Evolutionary conservation across 768 basidiomycete species (phyloP).

Genomic region (Cyathus striatus): DNA sequence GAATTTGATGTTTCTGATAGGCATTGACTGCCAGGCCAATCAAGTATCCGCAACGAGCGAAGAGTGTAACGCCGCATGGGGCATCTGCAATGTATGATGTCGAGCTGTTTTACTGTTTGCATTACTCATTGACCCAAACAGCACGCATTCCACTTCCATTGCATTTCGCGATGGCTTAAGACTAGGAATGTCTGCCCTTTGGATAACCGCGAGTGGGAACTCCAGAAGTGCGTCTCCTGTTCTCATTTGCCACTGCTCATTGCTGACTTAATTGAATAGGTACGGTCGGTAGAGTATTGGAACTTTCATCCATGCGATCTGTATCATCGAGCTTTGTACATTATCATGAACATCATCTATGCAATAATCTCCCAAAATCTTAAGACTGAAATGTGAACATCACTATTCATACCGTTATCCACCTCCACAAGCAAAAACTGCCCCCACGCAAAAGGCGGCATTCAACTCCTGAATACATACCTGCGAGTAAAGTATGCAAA

Average conservation of each 20-base stretch:
- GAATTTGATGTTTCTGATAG: slow-evolving; percentile 33
- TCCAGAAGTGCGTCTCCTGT: slow-evolving; percentile 79
- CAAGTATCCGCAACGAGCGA: slow-evolving; percentile 96
- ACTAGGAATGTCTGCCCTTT: slow-evolving; percentile 93
- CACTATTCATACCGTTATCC: too few species aligned
- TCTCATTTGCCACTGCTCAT: background rate
- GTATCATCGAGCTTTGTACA: background rate
- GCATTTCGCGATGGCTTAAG: slow-evolving; percentile 98
- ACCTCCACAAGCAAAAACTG: too few species aligned
- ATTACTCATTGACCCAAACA: slow-evolving; percentile 19
- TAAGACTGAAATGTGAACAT: too few species aligned
- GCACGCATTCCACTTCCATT: slow-evolving; percentile 99
- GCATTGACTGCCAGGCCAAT: slow-evolving; percentile 99
- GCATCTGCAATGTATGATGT: slow-evolving; percentile 86
- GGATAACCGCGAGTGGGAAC: slow-evolving; percentile 95
- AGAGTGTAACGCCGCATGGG: slow-evolving; percentile 98
- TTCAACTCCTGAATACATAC: too few species aligned
- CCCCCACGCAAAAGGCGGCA: too few species aligned
- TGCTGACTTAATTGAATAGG: slow-evolving; percentile 14
- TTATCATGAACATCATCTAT: too few species aligned
- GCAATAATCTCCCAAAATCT: too few species aligned
- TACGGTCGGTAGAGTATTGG: slow-evolving; percentile 31
- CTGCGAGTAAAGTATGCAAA: too few species aligned
- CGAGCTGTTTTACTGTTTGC: background rate
- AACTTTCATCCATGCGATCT: background rate